These are phyloP conservation scores for Adiantum capillusveneris DNA, from an alignment of 75 land plant genomes.

Conservation along the genomic window DNA sequence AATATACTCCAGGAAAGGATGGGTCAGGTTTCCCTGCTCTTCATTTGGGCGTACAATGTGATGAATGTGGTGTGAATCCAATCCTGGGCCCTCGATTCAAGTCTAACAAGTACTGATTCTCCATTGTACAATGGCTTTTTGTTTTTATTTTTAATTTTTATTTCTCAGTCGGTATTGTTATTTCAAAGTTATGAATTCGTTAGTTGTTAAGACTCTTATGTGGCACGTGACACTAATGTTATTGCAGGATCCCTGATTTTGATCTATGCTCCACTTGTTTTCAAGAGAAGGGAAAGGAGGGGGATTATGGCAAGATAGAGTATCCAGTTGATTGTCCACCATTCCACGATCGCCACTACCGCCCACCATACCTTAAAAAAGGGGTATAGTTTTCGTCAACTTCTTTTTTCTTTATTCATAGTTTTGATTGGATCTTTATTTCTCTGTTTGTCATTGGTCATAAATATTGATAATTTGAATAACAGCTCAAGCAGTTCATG, in stretches of 20 bases:
- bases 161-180: background rate
- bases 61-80: conserved; percentile 87
- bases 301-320: conserved; percentile 62
- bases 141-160: background rate
- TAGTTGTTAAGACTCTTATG: background rate
- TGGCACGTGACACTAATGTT: background rate
- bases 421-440: no score
- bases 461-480: background rate
- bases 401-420: no score
- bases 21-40: background rate
- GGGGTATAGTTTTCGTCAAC: no score
- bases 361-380: background rate
- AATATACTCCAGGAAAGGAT: background rate
- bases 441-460: background rate
- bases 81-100: conserved; percentile 75
- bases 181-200: background rate
- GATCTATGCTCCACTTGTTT: conserved; percentile 83
- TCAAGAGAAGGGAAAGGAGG: conserved; percentile 39
- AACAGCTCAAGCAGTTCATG: background rate
- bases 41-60: conserved; percentile 65
- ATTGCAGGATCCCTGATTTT: conserved; percentile 69
- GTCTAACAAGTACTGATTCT: conserved; percentile 22
- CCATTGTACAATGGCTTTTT: background rate
- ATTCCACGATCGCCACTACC: background rate
- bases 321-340: conserved; percentile 3